phyloP scores from a whole-genome alignment of 306 rosid species.

The Alnus glutinosa region DNA sequence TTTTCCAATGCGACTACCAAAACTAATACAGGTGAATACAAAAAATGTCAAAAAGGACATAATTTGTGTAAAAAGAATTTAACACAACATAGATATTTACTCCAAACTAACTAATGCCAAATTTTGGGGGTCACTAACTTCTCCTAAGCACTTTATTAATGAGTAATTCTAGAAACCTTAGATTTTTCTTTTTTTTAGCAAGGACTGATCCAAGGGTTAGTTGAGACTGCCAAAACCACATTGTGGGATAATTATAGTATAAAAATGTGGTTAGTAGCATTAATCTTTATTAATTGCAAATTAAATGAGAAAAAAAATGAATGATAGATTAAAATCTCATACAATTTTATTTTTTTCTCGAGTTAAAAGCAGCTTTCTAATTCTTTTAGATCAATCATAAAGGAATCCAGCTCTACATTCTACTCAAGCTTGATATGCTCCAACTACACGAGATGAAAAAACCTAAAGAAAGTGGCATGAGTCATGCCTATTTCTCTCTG shows the following conservation, averaged over 20 bases:
- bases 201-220: too few species aligned
- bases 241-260: too few species aligned
- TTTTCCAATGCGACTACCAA: constrained; percentile 92
- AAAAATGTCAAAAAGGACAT: constrained; percentile 27
- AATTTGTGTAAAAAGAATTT: neutral
- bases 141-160: neutral
- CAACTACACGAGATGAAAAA: neutral
- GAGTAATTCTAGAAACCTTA: too few species aligned
- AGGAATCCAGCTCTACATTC: neutral
- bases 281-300: neutral
- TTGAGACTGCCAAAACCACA: too few species aligned
- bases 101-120: neutral
- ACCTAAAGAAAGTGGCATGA: neutral
- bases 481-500: neutral
- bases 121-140: neutral
- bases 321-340: neutral
- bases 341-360: neutral
- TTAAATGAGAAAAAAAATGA: neutral
- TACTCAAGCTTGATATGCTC: neutral
- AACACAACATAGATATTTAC: neutral
- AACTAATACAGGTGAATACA: constrained; percentile 45
- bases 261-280: too few species aligned
- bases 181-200: too few species aligned
- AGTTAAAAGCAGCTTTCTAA: neutral
- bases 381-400: neutral